Conservation (phyloP, 2,329 filamentous ascomycete species). For the Fusarium gaditjirri region DNA sequence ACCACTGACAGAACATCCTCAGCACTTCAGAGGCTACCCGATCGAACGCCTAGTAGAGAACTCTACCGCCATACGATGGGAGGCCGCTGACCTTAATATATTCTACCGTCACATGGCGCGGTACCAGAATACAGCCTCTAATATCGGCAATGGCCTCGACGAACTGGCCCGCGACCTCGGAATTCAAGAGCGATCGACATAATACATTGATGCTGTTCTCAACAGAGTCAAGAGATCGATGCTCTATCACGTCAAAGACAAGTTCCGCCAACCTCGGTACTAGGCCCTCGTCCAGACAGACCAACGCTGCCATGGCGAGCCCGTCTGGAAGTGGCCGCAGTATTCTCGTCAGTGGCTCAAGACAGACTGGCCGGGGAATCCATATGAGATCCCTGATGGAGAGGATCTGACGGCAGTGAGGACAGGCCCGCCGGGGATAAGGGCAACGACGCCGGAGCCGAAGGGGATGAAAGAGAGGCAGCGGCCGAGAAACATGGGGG, state of each 20-base stretch:
- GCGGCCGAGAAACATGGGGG: too few species aligned
- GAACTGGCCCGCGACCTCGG: neutral
- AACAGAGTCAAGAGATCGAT: neutral
- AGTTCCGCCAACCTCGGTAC: neutral
- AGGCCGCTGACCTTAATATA: neutral
- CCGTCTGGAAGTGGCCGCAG: neutral
- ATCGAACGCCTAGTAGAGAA: too few species aligned
- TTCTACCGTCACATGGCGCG: neutral
- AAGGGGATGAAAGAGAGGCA: too few species aligned
- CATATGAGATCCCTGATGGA: neutral
- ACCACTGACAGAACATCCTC: too few species aligned
- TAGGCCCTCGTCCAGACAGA: too few species aligned
- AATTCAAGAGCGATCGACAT: neutral
- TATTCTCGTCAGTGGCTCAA: neutral
- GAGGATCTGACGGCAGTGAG: neutral
- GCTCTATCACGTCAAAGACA: neutral
- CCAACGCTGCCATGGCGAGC: too few species aligned
- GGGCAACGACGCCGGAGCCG: neutral
- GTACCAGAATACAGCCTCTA: neutral
- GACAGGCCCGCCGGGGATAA: neutral
- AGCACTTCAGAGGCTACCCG: too few species aligned
- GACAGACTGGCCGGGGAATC: neutral
- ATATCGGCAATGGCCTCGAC: neutral
- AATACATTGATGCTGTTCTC: neutral
- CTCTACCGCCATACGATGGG: neutral